Base-by-base conservation (phyloP, 169 alveolate genomes). In the Plasmodium fragile region DNA sequence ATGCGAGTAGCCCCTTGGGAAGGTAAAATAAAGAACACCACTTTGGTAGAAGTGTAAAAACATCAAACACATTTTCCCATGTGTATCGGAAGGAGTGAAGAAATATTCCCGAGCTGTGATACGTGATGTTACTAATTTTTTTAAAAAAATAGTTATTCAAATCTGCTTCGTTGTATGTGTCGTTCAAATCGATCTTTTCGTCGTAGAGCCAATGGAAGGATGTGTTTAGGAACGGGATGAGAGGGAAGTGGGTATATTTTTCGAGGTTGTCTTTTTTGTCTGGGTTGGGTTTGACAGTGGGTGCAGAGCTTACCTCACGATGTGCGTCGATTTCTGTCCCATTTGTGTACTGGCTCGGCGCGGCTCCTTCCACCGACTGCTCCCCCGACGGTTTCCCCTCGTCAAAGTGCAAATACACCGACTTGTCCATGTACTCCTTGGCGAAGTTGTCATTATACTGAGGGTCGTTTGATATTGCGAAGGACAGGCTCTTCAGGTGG, bases 401-500 rank as follows among this genome's bases (percentile, higher is more conserved):
- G 11, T 93, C 92, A 39, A 81, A 90, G 22, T 96, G 95, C 25
- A 96, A 45, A 5, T 82, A 75, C 36, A 55, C 81, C 39, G 94
- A 95, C 28, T 96, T 95, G 4, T 52, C 73, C 82, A 79, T 82
- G 52, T 95, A 92, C 39, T 91, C 95, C 32, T 92, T 55, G 22
- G 83, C 93, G 30, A 84, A 78, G 4, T 81, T 93, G 36, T 93
- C 84, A 41, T 95, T 95, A 85, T 96, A 96, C 39, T 94, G 92
- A 6, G 85, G 13, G 85, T 96, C 97, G 72, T 96, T 96, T 3
- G 97, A 96, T 81, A 99, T 98, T 11, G 99, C 99, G 87, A 95
- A 97, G 0, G 99, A 99, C 34, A 99, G 81, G 89, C 92, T 92
- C 77, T 97, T 94, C 52, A 98, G 95, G 96, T 99, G 99, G n/a